Evolutionary conservation across 768 basidiomycete genomes (phyloP).

Genomic region (Pleurotus platypus): DNA sequence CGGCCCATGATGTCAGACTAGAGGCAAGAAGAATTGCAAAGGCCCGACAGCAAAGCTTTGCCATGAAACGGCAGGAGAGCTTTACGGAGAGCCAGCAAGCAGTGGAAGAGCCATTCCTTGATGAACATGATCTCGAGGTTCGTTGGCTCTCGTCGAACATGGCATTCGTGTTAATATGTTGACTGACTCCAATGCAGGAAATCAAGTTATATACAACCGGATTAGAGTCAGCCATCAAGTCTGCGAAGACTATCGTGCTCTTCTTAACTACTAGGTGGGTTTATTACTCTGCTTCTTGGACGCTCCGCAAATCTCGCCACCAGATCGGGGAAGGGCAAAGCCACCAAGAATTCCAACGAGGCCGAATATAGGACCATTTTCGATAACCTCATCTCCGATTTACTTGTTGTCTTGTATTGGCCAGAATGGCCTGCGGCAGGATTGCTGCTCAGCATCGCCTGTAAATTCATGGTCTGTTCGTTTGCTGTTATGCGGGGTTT

Average conservation of each 20-base stretch:
- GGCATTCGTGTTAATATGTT: neutral
- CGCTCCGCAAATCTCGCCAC: neutral
- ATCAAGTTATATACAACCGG: slow-evolving; percentile 67
- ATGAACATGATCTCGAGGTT: slow-evolving; percentile 69
- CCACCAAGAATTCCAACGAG: slow-evolving; percentile 89
- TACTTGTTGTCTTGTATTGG: slow-evolving; percentile 85
- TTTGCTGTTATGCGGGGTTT: neutral
- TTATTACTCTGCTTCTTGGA: neutral
- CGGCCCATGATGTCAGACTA: slow-evolving; percentile 82
- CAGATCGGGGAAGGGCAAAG: slow-evolving; percentile 83
- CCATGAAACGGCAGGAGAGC: slow-evolving; percentile 63
- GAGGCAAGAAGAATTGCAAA: slow-evolving; percentile 62
- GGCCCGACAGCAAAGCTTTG: slow-evolving; percentile 56
- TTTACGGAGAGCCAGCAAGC: slow-evolving; percentile 40
- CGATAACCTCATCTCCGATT: slow-evolving; percentile 85
- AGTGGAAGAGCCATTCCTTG: slow-evolving; percentile 48
- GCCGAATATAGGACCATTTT: slow-evolving; percentile 92
- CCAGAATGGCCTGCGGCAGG: slow-evolving; percentile 97
- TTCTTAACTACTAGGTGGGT: slow-evolving; percentile 66
- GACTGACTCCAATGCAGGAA: slow-evolving; percentile 40
- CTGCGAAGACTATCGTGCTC: slow-evolving; percentile 78
- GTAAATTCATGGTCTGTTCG: slow-evolving; percentile 74
- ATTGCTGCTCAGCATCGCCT: slow-evolving; percentile 74
- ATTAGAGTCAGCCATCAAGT: slow-evolving; percentile 78
- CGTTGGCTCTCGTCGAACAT: slow-evolving; percentile 4